Conservation (phyloP, 2,329 filamentous ascomycete genomes). For the Penicillium thymicola region DNA sequence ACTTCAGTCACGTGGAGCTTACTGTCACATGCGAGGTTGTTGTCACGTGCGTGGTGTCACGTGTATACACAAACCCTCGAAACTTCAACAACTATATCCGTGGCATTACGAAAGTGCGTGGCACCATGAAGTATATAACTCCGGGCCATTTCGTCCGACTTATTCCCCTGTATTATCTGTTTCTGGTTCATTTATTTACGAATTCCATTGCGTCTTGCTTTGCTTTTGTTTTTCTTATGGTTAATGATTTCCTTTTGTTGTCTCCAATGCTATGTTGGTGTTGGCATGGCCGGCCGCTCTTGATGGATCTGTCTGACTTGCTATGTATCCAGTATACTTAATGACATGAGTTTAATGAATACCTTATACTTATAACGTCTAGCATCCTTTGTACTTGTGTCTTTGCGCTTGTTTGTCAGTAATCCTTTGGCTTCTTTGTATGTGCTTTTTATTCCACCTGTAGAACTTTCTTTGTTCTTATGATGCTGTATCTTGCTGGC, state of each 20-base stretch:
- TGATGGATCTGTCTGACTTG: slow-evolving; percentile 7
- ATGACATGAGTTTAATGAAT: slow-evolving; percentile 18
- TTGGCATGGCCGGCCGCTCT: slow-evolving; percentile 4
- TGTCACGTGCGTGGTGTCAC: too few species aligned
- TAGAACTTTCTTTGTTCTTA: background rate
- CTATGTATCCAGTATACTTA: slow-evolving; percentile 8
- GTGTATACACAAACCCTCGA: background rate
- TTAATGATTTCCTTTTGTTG: slow-evolving; percentile 26
- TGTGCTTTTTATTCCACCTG: background rate
- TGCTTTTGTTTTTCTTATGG: slow-evolving; percentile 2
- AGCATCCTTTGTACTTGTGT: background rate
- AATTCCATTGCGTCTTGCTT: slow-evolving; percentile 17
- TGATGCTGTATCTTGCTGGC: background rate
- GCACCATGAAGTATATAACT: background rate
- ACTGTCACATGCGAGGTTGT: too few species aligned
- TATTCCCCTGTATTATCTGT: slow-evolving; percentile 39
- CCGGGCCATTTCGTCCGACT: background rate
- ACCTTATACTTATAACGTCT: background rate
- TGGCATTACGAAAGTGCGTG: background rate
- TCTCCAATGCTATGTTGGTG: slow-evolving; percentile 17
- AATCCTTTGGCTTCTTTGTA: background rate
- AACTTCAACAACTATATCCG: background rate
- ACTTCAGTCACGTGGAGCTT: too few species aligned
- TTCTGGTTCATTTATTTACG: slow-evolving; percentile 19
- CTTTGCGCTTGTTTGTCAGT: background rate